Evolutionary conservation across 257 asterid species (phyloP), one percentile per base, ranked within the genome.

Genomic region (Plantago major): DNA sequence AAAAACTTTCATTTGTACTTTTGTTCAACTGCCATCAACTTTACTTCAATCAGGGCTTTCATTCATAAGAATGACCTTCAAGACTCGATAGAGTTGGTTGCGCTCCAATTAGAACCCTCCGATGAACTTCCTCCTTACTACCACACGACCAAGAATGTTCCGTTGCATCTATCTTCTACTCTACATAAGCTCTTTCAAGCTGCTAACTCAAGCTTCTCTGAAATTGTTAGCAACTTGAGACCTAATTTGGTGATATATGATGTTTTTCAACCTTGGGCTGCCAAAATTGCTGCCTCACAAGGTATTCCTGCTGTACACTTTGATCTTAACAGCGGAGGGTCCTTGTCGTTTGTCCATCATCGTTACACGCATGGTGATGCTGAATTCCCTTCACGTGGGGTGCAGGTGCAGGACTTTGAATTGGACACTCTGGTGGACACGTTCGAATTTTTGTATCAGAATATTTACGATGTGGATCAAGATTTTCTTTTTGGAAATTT

Each of bases 141-240:
- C 40, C 84, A 78, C 76, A 82, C 85, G 30, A 82, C 88, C 51
- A 82, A 68, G 38, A 73, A 71, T 43, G 66, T 83, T 13, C 83
- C 84, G 0, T 46, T 83, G 0, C 3, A 71, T 42, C 83, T 75
- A 44, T 38, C 10, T 11, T 10, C 54, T 26, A 28, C 56, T 1
- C 82, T 80, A 11, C 18, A 58, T 12, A 51, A 71, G 12, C 67
- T 72, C 69, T 73, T 78, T 50, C 71, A 65, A 43, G 59, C 33
- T n/a, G 17, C 84, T 6, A 53, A 19, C 3, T 47, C 79, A 7
- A 61, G 70, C 42, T 80, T 78, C 55, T 50, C 67, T 1, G 12
- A 48, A 48, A 69, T 73, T 65, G 42, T 78, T 64, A n/a, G 49
- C 14, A 3, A 46, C 13, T 60, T 73, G 5, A 61, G 17, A 3